Conservation (phyloP, 1,139 yeast species). For the Kluyveromyces marxianus region DNA sequence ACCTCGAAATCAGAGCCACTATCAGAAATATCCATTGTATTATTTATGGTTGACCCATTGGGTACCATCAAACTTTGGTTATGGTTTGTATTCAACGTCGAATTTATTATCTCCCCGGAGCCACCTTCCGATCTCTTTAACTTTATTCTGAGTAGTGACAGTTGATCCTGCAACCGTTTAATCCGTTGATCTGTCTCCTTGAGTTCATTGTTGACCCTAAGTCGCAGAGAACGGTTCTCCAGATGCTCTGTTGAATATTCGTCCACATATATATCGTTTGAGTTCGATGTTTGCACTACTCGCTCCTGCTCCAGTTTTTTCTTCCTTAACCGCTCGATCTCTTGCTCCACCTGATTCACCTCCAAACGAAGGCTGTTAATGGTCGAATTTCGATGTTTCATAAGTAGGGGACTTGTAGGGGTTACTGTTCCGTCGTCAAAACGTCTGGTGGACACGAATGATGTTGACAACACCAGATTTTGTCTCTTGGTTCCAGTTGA, state of each 20-base stretch:
- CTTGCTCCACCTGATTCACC: conserved; percentile 19
- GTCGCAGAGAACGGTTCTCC: conserved; percentile 29
- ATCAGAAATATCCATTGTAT: conserved; percentile 3
- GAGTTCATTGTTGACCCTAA: conserved; percentile 27
- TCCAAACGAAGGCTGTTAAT: conserved; percentile 18
- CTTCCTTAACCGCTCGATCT: conserved; percentile 17
- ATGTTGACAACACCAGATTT: conserved; percentile 27
- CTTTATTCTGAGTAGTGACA: conserved; percentile 19
- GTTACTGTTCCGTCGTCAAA: conserved; percentile 20
- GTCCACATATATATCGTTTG: conserved; percentile 28
- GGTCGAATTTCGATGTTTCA: conserved; percentile 21
- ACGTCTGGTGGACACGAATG: conserved; percentile 27
- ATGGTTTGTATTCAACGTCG: neutral
- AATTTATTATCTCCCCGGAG: neutral
- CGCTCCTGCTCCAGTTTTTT: conserved; percentile 23
- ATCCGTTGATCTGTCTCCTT: conserved; percentile 27
- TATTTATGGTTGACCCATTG: conserved; percentile 2
- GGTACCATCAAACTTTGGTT: neutral
- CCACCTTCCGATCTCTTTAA: conserved; percentile 12
- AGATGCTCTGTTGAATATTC: conserved; percentile 30
- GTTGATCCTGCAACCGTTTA: conserved; percentile 22
- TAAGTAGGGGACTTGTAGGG: conserved; percentile 24
- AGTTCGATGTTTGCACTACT: conserved; percentile 21
- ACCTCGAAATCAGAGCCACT: conserved; percentile 1
- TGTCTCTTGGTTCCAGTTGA: conserved; percentile 19